Evolutionary conservation across 305 asterid species (phyloP), one percentile per base, ranked within the genome.

Genomic region (Andrographis paniculata): DNA sequence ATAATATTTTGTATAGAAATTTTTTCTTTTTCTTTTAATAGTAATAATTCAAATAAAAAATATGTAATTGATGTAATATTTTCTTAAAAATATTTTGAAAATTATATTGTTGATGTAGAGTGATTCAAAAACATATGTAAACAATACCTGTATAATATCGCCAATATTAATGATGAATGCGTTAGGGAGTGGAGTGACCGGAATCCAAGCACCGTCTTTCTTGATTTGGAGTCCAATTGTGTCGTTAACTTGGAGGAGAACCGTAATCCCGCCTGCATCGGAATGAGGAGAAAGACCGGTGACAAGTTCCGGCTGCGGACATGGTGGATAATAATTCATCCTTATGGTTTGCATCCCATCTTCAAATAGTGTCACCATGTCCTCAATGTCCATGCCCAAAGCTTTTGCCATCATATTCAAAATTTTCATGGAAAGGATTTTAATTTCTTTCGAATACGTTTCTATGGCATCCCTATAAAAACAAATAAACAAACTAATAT

Each of bases 251-350:
- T 65, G 80, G 27, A 63, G 56, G 6, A 75, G 62, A 28, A 75
- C 62, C 11, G 79, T 44, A 44, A 72, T 60, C 9, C 65, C 79
- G 30, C 9, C 14, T 10, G 68, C 53, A 42, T 72, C 77, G 6
- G 79, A 56, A 20, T 68, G 83, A 41, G 79, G 70, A 13, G 35
- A 39, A 6, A 75, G 62, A 17, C 83, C 79, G 1, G 58, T 65
- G 15, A 68, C 77, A 13, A 49, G 61, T 28, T 68, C 69, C 8
- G 77, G 70, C 17, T 60, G 61, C 2, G 63, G 71, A 58, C 76
- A 72, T 0, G 79, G 73, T 1, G 79, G 79, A 13, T 72, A 68
- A 37, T 57, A 72, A 36, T 71, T 71, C 60, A 67, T 63, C 33
- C 71, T 71, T 61, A 71, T 44, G 4, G 59, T 8, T n/a, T 67